Evolutionary conservation across 257 asterid genomes (phyloP).

Genomic region (Penstemon newberryi): DNA sequence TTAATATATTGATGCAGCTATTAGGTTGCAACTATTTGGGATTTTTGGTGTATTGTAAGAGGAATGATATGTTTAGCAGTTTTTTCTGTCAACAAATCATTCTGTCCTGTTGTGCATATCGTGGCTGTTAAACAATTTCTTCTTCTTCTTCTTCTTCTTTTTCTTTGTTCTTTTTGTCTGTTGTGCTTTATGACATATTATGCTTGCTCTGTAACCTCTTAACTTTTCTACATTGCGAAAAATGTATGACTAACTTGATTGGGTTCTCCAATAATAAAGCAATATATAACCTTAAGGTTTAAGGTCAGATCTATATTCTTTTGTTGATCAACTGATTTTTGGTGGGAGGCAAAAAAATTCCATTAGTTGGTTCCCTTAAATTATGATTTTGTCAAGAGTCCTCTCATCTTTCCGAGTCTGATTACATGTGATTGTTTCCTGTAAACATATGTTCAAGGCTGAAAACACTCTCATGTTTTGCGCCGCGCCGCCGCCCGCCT

Average conservation of each 20-base stretch:
- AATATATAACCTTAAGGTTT: slow-evolving; percentile 14
- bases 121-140: slow-evolving; percentile 25
- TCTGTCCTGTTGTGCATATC: slow-evolving; percentile 37
- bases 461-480: neutral
- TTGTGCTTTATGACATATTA: slow-evolving; percentile 7
- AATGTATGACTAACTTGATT: slow-evolving; percentile 11
- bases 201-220: slow-evolving; percentile 28
- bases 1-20: slow-evolving; percentile 30
- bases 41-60: slow-evolving; percentile 37
- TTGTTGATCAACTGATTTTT: slow-evolving; percentile 1
- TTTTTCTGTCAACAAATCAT: slow-evolving; percentile 33
- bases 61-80: slow-evolving; percentile 29
- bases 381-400: neutral
- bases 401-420: neutral
- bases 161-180: neutral
- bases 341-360: neutral
- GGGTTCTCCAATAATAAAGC: slow-evolving; percentile 11
- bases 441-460: slow-evolving; percentile 3
- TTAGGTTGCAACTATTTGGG: slow-evolving; percentile 31
- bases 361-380: neutral
- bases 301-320: neutral
- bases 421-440: neutral
- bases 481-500: too few relatives aligned
- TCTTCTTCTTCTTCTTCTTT: neutral
- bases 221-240: slow-evolving; percentile 19